These are phyloP conservation scores for Microbotryum silenes-acaulis DNA, from an alignment of 1,284 basidiomycete species.

Conservation along the genomic window DNA sequence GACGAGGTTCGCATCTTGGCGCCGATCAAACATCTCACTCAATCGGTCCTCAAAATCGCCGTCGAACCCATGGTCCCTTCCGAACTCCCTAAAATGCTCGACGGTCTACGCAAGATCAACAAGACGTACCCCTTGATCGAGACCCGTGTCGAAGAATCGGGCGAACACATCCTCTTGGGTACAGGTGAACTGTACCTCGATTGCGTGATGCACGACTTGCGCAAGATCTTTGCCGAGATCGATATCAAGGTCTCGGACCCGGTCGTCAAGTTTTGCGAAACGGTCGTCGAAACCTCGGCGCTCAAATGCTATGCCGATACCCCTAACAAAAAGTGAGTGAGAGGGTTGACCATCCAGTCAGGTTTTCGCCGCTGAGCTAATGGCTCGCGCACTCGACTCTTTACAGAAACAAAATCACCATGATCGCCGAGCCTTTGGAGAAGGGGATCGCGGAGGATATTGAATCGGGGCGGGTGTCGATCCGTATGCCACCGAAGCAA, in stretches of 20 bases:
- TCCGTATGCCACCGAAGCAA: conserved; percentile 88
- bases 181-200: conserved; percentile 97
- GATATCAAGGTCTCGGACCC: conserved; percentile 99
- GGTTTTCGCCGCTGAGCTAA: conserved; percentile 1
- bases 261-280: conserved; percentile 96
- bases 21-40: conserved; percentile 90
- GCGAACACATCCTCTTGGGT: conserved; percentile 93
- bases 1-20: conserved; percentile 84
- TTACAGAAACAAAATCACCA: conserved; percentile 82
- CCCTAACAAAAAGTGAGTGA: conserved; percentile 86
- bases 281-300: conserved; percentile 94
- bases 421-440: conserved; percentile 95
- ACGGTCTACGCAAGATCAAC: conserved; percentile 92
- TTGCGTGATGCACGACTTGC: conserved; percentile 91
- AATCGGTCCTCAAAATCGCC: conserved; percentile 96
- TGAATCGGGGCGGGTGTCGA: conserved; percentile 79
- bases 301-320: conserved; percentile 98
- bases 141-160: conserved; percentile 97
- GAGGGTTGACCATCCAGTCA: conserved; percentile 6
- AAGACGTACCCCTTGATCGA: conserved; percentile 90
- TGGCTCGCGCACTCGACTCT: neutral
- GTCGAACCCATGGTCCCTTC: conserved; percentile 97
- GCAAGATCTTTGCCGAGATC: conserved; percentile 88
- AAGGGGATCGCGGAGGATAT: conserved; percentile 89
- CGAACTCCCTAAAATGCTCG: conserved; percentile 96